Evolutionary conservation across 2,329 filamentous ascomycete genomes (phyloP), one percentile per base, ranked within the genome.

Genomic region (Albophoma yamanashiensis): DNA sequence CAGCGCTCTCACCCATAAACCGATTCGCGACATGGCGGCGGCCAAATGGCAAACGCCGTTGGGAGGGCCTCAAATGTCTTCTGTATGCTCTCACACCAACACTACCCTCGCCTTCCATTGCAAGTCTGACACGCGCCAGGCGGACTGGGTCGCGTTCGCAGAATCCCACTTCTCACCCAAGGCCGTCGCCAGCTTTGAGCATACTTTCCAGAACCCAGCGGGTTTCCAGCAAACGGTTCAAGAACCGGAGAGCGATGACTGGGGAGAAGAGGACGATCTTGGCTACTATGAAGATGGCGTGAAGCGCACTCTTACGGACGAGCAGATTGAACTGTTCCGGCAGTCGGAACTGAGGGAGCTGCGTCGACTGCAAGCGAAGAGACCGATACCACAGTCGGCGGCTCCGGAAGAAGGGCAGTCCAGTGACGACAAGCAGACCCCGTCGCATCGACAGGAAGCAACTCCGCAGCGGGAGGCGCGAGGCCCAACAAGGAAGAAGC

Each of bases 231-330:
- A 69, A 66, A 9, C 43, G 40, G 58, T 62, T 22, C 65, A 73
- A 43, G 71, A 74, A 7, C 68, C 74, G 22, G 63, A 62, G n/a
- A 64, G 68, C 36, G 66, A 69, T 25, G 65, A 72, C 3, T 72
- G 66, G 65, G 60, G 62, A 36, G 84, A 86, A 34, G 83, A 87
- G 45, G 88, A 90, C 68, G 84, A 76, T 1, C 78, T 97, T 20
- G 93, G 92, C 22, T 93, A 91, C 73, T 97, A 97, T 66, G 74
- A 83, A 1, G 92, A 97, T 69, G 92, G 93, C 3, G 84, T 86
- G 62, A 94, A 94, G 71, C 88, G 93, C 47, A 96, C 92, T 22
- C 79, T 97, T 67, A 97, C 92, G 12, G 90, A 97, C 68, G 89
- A 92, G 66, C 90, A 97, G 76, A 91, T 97, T 66, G 84, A 85